Evolutionary conservation across 2,329 filamentous ascomycete species (phyloP), one percentile per base, ranked within the genome.

Genomic region (Calonectria pseudoturangicola): DNA sequence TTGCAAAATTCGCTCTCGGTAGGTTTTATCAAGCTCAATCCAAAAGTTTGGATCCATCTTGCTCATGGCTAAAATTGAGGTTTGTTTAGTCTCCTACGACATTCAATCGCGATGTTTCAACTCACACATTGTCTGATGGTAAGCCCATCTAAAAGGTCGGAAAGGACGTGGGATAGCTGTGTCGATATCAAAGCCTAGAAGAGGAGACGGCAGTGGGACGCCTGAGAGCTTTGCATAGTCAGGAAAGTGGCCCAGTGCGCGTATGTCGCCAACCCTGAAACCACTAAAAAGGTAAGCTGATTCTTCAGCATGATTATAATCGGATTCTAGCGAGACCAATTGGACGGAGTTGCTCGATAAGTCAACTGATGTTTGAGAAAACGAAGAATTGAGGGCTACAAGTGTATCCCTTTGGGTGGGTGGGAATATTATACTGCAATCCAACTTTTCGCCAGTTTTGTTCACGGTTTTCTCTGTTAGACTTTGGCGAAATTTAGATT

Each of bases 121-220:
- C 79, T 70, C 89, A 96, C 94, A 94, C 95, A 98, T 97, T 0
- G 95, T 97, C 81, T 98, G 95, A 81, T 97, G 94, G 81, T 97
- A 98, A 0, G 89, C 86, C 95, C 95, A 97, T 79, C 95, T 85
- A 51, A 97, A 93, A 0, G 95, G 95, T 47, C 95, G 88, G 81
- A 96, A 97, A 0, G 95, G 95, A 70, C 95, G 88, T 1, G 95
- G 90, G 13, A 88, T 79, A 0, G 94, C 94, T 74, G 87, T 93
- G 15, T 88, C 84, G 68, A 95, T 91, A 74, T 94, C 86, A 80
- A 96, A 97, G 5, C 89, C 86, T 1, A 81, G 78, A 69, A 93
- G 92, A 0, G 93, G 87, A 10, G 86, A 75, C 0, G 95, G 95
- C 58, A 93, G 84, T 1, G 93, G 93, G 4, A 97, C 92, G 7